Percentiles rank a stretch among this genome's conserved stretches.
Evolutionary conservation across 2,329 filamentous ascomycete species (phyloP).

Genomic region (Calonectria montana): DNA sequence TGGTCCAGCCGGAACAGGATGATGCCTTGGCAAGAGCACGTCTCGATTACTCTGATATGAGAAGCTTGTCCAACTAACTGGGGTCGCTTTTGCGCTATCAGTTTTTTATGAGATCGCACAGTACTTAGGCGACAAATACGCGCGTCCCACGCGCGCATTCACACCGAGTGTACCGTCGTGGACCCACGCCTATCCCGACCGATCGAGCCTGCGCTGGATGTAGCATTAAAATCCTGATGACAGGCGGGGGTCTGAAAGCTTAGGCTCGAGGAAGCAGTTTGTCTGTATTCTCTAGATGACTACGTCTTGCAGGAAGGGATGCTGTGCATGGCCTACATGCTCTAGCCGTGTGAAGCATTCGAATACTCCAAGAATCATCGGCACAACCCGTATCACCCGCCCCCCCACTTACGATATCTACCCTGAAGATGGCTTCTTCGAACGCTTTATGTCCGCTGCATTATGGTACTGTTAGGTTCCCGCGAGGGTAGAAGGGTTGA

Average conservation of each 20-base stretch:
- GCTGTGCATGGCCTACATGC: not conserved
- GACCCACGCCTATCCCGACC: not conserved
- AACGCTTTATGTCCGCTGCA: not conserved
- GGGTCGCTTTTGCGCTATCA: conserved; percentile 33
- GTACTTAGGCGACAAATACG: conserved; percentile 29
- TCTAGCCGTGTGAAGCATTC: not conserved
- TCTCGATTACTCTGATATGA: conserved; percentile 54
- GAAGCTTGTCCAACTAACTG: conserved; percentile 52
- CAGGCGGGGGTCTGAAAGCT: not conserved
- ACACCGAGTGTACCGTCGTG: conserved; percentile 11
- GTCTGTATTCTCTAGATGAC: not conserved
- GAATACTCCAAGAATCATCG: not conserved
- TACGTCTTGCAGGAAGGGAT: not conserved
- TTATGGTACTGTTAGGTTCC: not conserved
- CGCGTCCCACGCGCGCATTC: not conserved
- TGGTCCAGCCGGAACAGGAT: conserved; percentile 58
- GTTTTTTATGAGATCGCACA: conserved; percentile 45
- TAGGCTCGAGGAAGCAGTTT: not conserved
- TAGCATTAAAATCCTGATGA: not conserved
- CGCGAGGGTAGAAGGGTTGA: not conserved
- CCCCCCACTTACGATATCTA: not conserved
- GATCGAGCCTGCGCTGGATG: not conserved
- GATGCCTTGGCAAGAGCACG: conserved; percentile 65
- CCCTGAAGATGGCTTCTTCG: not conserved
- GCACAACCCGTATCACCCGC: not conserved